phyloP scores from a whole-genome alignment of 176 grass and related monocot genomes.

The Ensete glaucum region DNA sequence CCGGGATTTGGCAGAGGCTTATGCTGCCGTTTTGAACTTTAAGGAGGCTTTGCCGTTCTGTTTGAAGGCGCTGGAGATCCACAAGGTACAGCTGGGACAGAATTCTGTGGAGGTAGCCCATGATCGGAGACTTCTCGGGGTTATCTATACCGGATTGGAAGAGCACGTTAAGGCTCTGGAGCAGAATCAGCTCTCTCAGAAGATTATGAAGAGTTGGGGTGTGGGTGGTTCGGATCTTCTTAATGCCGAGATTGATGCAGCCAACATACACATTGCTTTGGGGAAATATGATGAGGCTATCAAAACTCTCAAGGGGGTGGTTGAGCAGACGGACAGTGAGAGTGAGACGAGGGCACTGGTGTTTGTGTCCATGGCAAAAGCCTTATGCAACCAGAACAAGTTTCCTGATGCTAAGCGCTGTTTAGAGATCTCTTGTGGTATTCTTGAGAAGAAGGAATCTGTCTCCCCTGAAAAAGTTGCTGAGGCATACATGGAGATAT shows the following conservation, averaged over 20 bases:
- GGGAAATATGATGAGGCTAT: conserved; percentile 71
- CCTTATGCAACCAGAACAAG: conserved; percentile 60
- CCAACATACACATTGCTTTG: conserved; percentile 75
- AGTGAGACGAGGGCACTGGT: conserved; percentile 58
- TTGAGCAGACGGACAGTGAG: conserved; percentile 44
- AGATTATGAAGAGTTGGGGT: conserved; percentile 78
- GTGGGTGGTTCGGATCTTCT: conserved; percentile 40
- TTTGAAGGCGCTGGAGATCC: conserved; percentile 67
- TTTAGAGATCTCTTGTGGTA: conserved; percentile 49
- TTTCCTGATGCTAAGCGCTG: conserved; percentile 57
- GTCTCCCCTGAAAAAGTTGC: conserved; percentile 46
- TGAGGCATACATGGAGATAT: conserved; percentile 52
- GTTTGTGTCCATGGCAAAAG: conserved; percentile 77
- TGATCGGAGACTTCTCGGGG: conserved; percentile 72
- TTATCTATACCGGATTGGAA: conserved; percentile 87
- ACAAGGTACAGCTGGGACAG: conserved; percentile 46
- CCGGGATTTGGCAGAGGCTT: conserved; percentile 64
- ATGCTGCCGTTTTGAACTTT: conserved; percentile 73
- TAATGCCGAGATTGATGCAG: conserved; percentile 60
- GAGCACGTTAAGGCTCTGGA: conserved; percentile 64
- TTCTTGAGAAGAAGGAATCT: conserved; percentile 58
- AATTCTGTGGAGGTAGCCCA: conserved; percentile 84
- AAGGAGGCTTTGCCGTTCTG: conserved; percentile 72
- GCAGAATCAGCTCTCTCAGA: conserved; percentile 71
- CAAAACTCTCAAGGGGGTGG: conserved; percentile 30